Evolutionary conservation across 345 rosid species (phyloP).

Genomic region (Microthlaspi erraticum): DNA sequence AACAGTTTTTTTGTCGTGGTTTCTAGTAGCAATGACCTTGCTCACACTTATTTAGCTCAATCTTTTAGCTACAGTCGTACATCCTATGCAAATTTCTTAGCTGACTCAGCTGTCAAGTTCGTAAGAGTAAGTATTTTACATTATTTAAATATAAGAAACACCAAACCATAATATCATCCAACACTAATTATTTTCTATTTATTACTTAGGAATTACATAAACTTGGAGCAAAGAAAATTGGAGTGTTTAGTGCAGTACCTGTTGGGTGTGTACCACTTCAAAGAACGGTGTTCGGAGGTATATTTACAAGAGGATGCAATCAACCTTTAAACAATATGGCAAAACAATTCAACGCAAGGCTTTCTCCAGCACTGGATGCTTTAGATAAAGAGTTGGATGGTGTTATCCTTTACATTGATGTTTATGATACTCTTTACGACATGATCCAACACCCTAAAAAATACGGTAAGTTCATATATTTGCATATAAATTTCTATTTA

Average conservation of each 20-base stretch:
- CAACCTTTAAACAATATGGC: too few species aligned
- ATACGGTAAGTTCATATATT: constrained; percentile 44
- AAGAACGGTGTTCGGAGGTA: too few species aligned
- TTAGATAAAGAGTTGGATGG: too few species aligned
- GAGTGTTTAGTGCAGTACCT: constrained; percentile 23
- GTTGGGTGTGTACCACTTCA: constrained; percentile 31
- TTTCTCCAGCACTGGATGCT: too few species aligned
- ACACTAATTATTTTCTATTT: neutral
- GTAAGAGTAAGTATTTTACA: too few species aligned
- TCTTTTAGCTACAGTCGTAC: constrained; percentile 44
- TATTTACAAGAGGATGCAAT: too few species aligned
- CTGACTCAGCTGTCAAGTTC: constrained; percentile 46
- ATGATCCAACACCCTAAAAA: constrained; percentile 45
- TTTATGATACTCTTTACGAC: too few species aligned
- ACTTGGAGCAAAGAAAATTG: constrained; percentile 36
- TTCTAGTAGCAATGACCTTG: constrained; percentile 65
- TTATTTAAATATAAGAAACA: too few species aligned
- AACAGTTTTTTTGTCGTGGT: constrained; percentile 47
- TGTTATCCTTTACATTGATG: too few species aligned
- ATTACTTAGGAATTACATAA: constrained; percentile 31
- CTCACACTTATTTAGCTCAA: constrained; percentile 50
- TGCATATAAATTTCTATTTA: neutral
- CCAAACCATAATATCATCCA: neutral
- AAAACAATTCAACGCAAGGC: too few species aligned
- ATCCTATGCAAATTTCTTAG: constrained; percentile 50